phyloP scores from a whole-genome alignment of 2,329 filamentous ascomycete species.

The Knufia fluminis region DNA sequence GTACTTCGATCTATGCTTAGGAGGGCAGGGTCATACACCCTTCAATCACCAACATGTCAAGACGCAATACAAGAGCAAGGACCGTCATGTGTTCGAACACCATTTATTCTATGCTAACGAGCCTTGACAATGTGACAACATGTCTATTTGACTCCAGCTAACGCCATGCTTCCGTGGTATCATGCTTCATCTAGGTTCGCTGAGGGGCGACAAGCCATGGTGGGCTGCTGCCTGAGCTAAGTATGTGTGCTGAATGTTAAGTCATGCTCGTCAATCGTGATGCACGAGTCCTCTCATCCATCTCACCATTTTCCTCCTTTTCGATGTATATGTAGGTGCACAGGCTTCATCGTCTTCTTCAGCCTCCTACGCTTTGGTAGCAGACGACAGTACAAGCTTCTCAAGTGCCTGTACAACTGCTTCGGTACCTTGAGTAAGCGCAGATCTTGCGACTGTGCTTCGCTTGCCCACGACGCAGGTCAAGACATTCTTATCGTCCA shows the following conservation, averaged over 20 bases:
- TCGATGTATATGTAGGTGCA: background rate
- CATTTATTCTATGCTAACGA: background rate
- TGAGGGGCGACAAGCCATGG: background rate
- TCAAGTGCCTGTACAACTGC: constrained; percentile 2
- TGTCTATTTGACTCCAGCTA: background rate
- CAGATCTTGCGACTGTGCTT: constrained; percentile 79
- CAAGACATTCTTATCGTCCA: constrained; percentile 58
- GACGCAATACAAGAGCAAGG: too few species aligned
- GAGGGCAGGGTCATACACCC: too few species aligned
- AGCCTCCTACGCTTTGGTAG: constrained; percentile 4
- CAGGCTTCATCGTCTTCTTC: background rate
- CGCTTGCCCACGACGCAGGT: constrained; percentile 80
- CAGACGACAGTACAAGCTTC: background rate
- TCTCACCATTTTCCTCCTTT: constrained; percentile 4
- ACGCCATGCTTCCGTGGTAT: background rate
- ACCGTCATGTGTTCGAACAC: too few species aligned
- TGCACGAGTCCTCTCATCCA: constrained; percentile 8
- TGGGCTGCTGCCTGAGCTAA: background rate
- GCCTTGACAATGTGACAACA: background rate
- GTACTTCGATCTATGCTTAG: too few species aligned
- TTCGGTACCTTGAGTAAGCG: constrained; percentile 78
- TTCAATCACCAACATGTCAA: too few species aligned
- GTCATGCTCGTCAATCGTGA: constrained; percentile 1
- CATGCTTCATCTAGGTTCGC: background rate
- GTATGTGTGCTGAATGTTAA: background rate